Conservation (phyloP, 176 grass and related monocot species). For the Rhipidocladum racemiflorum region DNA sequence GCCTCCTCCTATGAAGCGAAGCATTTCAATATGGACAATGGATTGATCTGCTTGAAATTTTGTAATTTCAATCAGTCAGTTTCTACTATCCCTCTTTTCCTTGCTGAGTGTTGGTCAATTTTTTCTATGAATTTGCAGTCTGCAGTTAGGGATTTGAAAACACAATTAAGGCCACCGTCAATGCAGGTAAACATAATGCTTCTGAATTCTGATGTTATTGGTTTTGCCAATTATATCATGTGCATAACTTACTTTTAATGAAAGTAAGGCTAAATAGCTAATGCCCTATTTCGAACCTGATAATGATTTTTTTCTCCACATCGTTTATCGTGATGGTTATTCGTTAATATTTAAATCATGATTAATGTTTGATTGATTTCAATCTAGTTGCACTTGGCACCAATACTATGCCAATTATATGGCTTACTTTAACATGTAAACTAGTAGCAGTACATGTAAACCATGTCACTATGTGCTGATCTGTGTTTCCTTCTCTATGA, state of each 20-base stretch:
- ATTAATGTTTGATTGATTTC: not conserved
- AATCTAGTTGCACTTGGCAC: not conserved
- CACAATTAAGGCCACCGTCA: slow-evolving; percentile 92
- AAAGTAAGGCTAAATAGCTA: not conserved
- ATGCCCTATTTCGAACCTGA: not conserved
- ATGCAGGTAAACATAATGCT: slow-evolving; percentile 67
- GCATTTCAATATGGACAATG: not conserved
- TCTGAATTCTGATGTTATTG: not conserved
- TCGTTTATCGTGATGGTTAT: not conserved
- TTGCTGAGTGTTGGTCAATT: not conserved
- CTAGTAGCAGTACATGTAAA: not conserved
- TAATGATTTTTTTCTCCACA: not conserved
- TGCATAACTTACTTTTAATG: not conserved
- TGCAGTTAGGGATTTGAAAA: slow-evolving; percentile 93
- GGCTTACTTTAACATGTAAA: not conserved
- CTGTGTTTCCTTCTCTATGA: not conserved
- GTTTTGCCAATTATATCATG: slow-evolving; percentile 13
- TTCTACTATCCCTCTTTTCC: not conserved
- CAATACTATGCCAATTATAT: not conserved
- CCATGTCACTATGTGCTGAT: not conserved
- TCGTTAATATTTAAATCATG: not conserved
- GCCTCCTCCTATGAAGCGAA: not conserved
- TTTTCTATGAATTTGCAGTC: slow-evolving; percentile 55
- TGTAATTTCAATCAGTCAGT: not conserved
- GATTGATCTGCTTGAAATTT: not conserved